phyloP scores from a whole-genome alignment of 2,329 filamentous ascomycete species.

The Aspergillus fructus region DNA sequence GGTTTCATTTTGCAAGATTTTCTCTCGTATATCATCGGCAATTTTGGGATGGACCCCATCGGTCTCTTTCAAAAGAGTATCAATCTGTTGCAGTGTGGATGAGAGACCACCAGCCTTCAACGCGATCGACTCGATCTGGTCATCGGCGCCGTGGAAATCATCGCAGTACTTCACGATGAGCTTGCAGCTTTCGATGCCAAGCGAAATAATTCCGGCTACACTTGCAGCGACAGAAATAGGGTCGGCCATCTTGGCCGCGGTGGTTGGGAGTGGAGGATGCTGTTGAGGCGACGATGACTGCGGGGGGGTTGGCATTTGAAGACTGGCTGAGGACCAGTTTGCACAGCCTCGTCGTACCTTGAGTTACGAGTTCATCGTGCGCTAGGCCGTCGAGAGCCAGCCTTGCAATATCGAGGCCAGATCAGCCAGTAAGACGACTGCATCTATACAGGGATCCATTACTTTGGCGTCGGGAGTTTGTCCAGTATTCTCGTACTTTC shows the following conservation, averaged over 20 bases:
- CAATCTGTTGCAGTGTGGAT: not conserved
- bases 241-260: not conserved
- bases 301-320: too few relatives aligned
- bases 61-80: not conserved
- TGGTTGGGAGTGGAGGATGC: not conserved
- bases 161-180: not conserved
- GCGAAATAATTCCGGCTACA: not conserved
- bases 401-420: too few relatives aligned
- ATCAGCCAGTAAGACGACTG: not conserved
- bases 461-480: too few relatives aligned
- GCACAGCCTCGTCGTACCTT: not conserved
- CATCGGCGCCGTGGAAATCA: not conserved
- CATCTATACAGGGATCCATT: not conserved
- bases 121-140: not conserved
- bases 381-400: too few relatives aligned
- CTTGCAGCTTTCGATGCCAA: not conserved
- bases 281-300: too few relatives aligned
- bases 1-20: not conserved
- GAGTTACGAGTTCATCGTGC: too few relatives aligned
- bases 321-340: rapidly evolving
- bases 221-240: not conserved
- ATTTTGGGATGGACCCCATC: not conserved
- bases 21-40: not conserved
- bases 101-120: not conserved
- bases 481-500: too few relatives aligned